Base-by-base conservation (phyloP, 2,329 filamentous ascomycete genomes). In the Penicillium sclerotiorum region DNA sequence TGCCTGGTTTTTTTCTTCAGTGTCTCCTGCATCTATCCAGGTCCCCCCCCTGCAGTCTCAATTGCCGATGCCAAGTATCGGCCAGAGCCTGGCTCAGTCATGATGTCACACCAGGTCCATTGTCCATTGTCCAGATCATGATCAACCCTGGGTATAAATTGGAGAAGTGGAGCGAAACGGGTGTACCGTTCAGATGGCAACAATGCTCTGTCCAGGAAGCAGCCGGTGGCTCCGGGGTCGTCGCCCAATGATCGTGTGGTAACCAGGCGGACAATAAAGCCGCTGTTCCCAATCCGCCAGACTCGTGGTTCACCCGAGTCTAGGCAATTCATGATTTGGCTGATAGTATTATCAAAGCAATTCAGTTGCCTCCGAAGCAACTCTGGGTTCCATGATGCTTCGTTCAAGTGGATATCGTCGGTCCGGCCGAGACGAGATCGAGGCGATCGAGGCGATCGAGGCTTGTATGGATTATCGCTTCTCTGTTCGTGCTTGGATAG, bases 81-180 rank as follows among this genome's bases (percentile, higher is more conserved):
- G 8, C 28, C 6, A 33, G n/a, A 23, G n/a, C 25, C 37, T 18
- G 33, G 20, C 12, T 39, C 11, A 53, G 51, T 53, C 47, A 41
- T 53, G 51, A 53, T 53, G 51, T 53, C 51, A 53, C 47, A 7
- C 21, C n/a, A n/a, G n/a, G 25, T 5, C 17, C 21, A 36, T n/a
- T 4, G 18, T 30, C 25, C 17, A 44, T 43, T 50, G 44, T 38
- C 44, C 44, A 50, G 51, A 48, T 48, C 32, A 17, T 18, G 15
- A 21, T 30, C 28, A 50, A 53, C 47, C 47, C 28, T 51, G 48
- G 48, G 22, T 45, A 20, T 25, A 39, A 28, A 50, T 37, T 50
- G 42, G 39, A 43, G 8, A n/a, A 33, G 27, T 33, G 40, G 50
- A 47, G 42, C 35, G 23, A n/a, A 21, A 47, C 38, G 27, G 42